Percentiles rank a stretch among this genome's conserved stretches.
phyloP scores from a whole-genome alignment of 495 filamentous ascomycete species.

The Lichenothelia convexa region DNA sequence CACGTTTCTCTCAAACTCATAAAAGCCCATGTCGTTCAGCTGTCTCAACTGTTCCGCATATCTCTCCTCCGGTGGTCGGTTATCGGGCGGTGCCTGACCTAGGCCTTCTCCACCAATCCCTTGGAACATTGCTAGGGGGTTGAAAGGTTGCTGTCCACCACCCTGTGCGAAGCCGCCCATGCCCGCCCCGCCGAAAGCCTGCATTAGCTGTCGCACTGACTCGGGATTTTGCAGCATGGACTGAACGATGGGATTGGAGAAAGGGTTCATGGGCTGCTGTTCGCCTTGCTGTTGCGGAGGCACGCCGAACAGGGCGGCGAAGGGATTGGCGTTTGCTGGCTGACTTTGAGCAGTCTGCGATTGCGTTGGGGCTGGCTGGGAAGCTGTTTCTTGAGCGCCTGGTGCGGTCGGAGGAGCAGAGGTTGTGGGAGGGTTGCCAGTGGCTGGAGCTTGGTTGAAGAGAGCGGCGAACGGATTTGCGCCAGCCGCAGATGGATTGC shows the following conservation, averaged over 20 bases:
- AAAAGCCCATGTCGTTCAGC: slow-evolving; percentile 98
- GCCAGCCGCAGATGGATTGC: slow-evolving; percentile 17
- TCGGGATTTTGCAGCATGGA: slow-evolving; percentile 25
- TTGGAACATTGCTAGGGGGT: slow-evolving; percentile 9
- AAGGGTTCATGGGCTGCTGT: slow-evolving; percentile 30
- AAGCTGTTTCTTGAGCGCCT: not conserved
- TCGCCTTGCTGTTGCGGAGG: slow-evolving; percentile 1
- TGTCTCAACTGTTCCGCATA: slow-evolving; percentile 83
- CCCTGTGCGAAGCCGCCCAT: slow-evolving; percentile 7
- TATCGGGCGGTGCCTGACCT: slow-evolving; percentile 44
- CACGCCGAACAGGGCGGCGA: slow-evolving; percentile 1
- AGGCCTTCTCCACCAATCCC: slow-evolving; percentile 5
- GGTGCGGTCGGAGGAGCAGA: slow-evolving; percentile 25
- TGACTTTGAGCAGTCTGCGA: slow-evolving; percentile 7
- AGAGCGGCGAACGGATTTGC: slow-evolving; percentile 9
- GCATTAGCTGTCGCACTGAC: slow-evolving; percentile 23
- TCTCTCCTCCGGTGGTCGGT: slow-evolving; percentile 76
- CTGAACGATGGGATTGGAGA: slow-evolving; percentile 28
- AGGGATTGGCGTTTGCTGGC: slow-evolving; percentile 5
- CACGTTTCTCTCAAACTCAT: slow-evolving; percentile 86
- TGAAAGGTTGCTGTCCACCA: slow-evolving; percentile 2
- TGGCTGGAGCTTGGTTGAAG: too few relatives aligned
- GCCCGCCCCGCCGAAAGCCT: slow-evolving; percentile 28
- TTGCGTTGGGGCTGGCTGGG: slow-evolving; percentile 12
- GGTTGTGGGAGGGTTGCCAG: slow-evolving; percentile 54